Base-by-base conservation (phyloP, 129 eudicot genomes). In the Pseudognaphalium luteoalbum region DNA sequence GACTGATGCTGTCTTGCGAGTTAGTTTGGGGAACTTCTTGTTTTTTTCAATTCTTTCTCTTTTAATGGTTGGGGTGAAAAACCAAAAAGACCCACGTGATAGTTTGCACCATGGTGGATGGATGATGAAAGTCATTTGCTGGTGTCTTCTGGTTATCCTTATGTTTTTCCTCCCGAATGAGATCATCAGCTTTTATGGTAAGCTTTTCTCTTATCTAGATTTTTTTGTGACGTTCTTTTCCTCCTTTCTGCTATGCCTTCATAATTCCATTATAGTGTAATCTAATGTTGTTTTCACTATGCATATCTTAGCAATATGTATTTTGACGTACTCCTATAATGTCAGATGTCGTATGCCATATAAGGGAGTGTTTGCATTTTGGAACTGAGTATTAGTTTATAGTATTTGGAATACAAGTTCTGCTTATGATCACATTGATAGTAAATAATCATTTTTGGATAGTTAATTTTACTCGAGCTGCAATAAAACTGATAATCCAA, bases 1-100 rank as follows among this genome's bases (percentile, higher is more conserved):
- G 77, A 95, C 99, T 20, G 99, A 95, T 81, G 99, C 99, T 25
- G 99, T 95, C 79, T 84, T 95, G 70, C 96, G 99, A 71, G 99
- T 95, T 76, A 95, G 99, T 82, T 86, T 95, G 92, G 99, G 99
- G 61, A 95, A 95, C 83, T 95, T 95, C 73, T 72, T 91, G 66
- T 95, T 95, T 64, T 95, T 95, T 86, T 91, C 96, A 4, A 84
- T 86, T 28, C 83, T 95, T 17, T 84, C 99, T 66, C 70, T 91
- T 68, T 34, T 95, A 41, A 95, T 95, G 99, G 84, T 89, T 78
- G 99, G 97, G 54, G 96, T 95, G 78, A 95, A 91, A 73, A 91
- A 82, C 71, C 99, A 95, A 79, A 91, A 82, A 81, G 99, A 95
- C 82, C 99, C 99, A 66, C 99, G 99, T 39, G 99, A 95, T 82